A percentile compares a stretch with the other conserved stretches of the same genome.
Evolutionary conservation across 768 basidiomycete genomes (phyloP).

Genomic region (Rhodotorula paludigena): DNA sequence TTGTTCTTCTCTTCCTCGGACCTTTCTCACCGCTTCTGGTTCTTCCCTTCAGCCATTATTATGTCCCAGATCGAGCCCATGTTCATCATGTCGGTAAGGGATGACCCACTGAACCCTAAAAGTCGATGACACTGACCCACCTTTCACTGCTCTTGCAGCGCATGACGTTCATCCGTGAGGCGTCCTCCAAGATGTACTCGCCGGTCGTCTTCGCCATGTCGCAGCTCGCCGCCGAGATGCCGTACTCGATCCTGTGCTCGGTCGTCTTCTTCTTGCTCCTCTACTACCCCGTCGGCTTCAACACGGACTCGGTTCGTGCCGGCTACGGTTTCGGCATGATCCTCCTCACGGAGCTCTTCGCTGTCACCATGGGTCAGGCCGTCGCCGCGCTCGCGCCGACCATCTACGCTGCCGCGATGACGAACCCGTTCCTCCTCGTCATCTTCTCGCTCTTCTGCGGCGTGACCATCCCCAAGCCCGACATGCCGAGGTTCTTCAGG

Average conservation of each 20-base stretch:
- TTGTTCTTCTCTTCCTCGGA: conserved; percentile 51
- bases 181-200: conserved; percentile 78
- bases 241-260: conserved; percentile 66
- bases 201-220: conserved; percentile 77
- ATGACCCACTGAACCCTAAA: no score
- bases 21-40: conserved; percentile 51
- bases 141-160: conserved; percentile 3
- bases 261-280: conserved; percentile 65
- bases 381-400: conserved; percentile 71
- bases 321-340: conserved; percentile 49
- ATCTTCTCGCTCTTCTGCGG: conserved; percentile 63
- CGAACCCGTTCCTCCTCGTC: conserved; percentile 66
- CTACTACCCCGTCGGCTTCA: conserved; percentile 46
- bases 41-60: conserved; percentile 62
- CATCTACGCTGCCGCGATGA: conserved; percentile 70
- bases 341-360: conserved; percentile 51
- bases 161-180: conserved; percentile 52
- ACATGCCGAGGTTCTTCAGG: conserved; percentile 63
- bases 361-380: conserved; percentile 60
- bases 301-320: conserved; percentile 42
- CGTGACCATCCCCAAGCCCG: conserved; percentile 67
- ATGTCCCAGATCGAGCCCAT: conserved; percentile 76
- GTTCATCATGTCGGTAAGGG: conserved; percentile 69
- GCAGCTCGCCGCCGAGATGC: conserved; percentile 75
- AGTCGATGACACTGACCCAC: not conserved